Evolutionary conservation across 306 rosid species (phyloP), one percentile per base, ranked within the genome.

Genomic region (Adenanthera pavonina): DNA sequence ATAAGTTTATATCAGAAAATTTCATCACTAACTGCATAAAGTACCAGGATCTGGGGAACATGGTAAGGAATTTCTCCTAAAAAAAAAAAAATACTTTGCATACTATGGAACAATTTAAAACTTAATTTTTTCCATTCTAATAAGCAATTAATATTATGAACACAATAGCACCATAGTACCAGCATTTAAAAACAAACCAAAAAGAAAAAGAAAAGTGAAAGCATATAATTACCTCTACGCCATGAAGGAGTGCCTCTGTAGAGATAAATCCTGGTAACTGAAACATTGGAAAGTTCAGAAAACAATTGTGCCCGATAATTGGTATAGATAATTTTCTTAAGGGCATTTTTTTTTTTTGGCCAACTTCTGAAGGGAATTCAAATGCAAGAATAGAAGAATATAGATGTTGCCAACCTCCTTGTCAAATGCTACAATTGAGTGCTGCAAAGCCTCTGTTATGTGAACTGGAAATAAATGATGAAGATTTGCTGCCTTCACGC

Each of bases 191-290:
- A 65, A 40, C 0, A 36, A 0, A 0, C 0, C 3, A 6, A 3
- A 48, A 20, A 48, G 15, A 20, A 38, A 4, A 20, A 14, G 1
- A 0, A 6, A 17, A 74, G 52, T 1, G 9, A 43, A n/a, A 56
- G 69, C 62, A n/a, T 72, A 52, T 40, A 25, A 81, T 79, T 82
- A 95, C 99, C 99, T 95, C 99, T 78, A 95, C 99, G 36, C 99
- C 99, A 71, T 95, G 98, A 78, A 95, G 99, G 87, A 95, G 96
- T 75, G 94, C 99, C 43, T 89, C 97, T 57, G 89, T 85, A 83
- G 92, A 86, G 76, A 95, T 88, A 81, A 95, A 93, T 79, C 99
- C 99, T 7, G 98, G 98, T 82, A 95, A 89, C 98, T 95, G 92
- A 79, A 83, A 75, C 43, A 76, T 69, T 77, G 78, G 74, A 73